Conservation (phyloP, 805 yeast species). For the Candida oleophila region DNA sequence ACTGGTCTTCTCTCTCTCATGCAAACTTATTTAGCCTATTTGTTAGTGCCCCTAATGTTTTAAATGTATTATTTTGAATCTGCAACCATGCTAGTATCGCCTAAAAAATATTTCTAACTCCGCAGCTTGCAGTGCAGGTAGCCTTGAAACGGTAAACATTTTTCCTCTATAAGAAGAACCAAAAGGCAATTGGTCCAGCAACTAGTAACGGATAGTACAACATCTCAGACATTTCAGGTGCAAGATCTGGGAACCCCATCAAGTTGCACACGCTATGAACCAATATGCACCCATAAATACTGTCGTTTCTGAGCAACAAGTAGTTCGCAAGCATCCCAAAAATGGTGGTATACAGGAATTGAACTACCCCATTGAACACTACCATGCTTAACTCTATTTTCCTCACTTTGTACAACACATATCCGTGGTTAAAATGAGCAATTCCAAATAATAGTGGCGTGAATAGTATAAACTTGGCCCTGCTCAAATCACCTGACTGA, state of each 20-base stretch:
- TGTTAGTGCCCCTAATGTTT: neutral
- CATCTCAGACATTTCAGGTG: constrained; percentile 14
- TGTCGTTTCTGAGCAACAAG: constrained; percentile 49
- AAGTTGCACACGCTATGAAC: constrained; percentile 70
- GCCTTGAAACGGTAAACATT: neutral
- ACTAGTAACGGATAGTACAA: constrained; percentile 30
- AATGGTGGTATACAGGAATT: constrained; percentile 61
- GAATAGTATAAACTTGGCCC: constrained; percentile 23
- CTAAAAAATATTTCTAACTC: neutral
- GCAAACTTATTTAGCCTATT: neutral
- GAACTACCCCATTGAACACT: constrained; percentile 43
- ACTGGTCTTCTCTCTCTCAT: too few relatives aligned
- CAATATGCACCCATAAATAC: constrained; percentile 54
- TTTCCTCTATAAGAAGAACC: constrained; percentile 3
- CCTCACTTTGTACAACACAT: constrained; percentile 37
- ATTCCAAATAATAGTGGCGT: constrained; percentile 72
- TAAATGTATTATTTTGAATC: neutral
- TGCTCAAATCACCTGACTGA: neutral
- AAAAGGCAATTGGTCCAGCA: constrained; percentile 43
- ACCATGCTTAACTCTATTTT: constrained; percentile 28
- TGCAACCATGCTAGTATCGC: constrained; percentile 1
- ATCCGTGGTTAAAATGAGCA: constrained; percentile 79
- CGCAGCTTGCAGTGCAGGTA: neutral
- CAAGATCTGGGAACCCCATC: constrained; percentile 60
- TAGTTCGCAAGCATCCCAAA: constrained; percentile 70